phyloP scores from a whole-genome alignment of 1,284 basidiomycete species.

The Ustilago cynodontis region DNA sequence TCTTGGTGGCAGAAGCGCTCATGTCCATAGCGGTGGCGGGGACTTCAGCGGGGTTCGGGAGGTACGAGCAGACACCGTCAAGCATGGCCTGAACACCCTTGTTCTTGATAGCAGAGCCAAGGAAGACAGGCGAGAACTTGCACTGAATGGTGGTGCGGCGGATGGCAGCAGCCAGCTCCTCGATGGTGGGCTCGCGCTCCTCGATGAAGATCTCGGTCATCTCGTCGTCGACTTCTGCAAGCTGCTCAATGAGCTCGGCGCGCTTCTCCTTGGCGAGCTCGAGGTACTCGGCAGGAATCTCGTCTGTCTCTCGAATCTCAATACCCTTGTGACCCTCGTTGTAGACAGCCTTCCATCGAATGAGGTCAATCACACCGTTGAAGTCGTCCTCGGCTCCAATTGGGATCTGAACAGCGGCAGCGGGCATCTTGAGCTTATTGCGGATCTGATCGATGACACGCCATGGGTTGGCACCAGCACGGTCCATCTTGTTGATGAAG shows the following conservation, averaged over 20 bases:
- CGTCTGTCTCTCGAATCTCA: slow-evolving; percentile 84
- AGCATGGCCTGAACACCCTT: slow-evolving; percentile 93
- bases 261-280: slow-evolving; percentile 67
- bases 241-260: slow-evolving; percentile 89
- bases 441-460: slow-evolving; percentile 92
- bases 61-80: slow-evolving; percentile 94
- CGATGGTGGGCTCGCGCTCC: slow-evolving; percentile 72
- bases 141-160: slow-evolving; percentile 87
- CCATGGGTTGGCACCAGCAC: slow-evolving; percentile 97
- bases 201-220: slow-evolving; percentile 92
- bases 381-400: slow-evolving; percentile 92
- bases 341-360: slow-evolving; percentile 94
- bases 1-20: slow-evolving; percentile 74
- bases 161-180: slow-evolving; percentile 84
- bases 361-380: slow-evolving; percentile 90
- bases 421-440: slow-evolving; percentile 88
- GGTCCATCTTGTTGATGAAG: slow-evolving; percentile 99
- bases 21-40: slow-evolving; percentile 85
- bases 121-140: slow-evolving; percentile 95
- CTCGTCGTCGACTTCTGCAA: slow-evolving; percentile 95
- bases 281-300: slow-evolving; percentile 82
- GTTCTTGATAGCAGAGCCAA: slow-evolving; percentile 98
- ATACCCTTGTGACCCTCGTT: slow-evolving; percentile 94
- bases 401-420: slow-evolving; percentile 95
- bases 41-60: slow-evolving; percentile 88